These are phyloP conservation scores for Calonectria leucothoes DNA, from an alignment of 2,329 filamentous ascomycete genomes.

Conservation along the genomic window DNA sequence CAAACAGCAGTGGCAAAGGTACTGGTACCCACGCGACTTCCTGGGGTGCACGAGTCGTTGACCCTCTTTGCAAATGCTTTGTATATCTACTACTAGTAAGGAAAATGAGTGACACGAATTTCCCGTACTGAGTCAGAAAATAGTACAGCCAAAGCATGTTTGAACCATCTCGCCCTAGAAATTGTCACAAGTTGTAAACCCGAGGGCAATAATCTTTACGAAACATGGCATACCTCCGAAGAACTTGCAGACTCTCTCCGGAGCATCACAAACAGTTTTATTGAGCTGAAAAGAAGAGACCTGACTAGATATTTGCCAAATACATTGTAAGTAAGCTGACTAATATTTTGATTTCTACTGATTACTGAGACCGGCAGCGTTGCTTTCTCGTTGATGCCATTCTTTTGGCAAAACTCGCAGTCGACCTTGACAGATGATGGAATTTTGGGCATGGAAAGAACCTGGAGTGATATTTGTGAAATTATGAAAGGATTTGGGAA, in stretches of 20 bases:
- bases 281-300: not conserved
- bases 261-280: not conserved
- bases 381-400: conserved; percentile 8
- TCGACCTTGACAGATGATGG: not conserved
- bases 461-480: not conserved
- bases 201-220: not conserved
- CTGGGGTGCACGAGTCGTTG: conserved; percentile 3
- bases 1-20: conserved; percentile 2
- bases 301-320: conserved; percentile 15
- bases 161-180: not conserved
- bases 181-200: not conserved
- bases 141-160: conserved; percentile 15
- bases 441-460: not conserved
- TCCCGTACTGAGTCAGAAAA: not conserved
- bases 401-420: conserved; percentile 2
- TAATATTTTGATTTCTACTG: not conserved
- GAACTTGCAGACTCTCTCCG: conserved; percentile 7
- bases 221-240: conserved; percentile 9
- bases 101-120: no score
- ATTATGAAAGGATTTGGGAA: not conserved
- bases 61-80: conserved; percentile 6
- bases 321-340: conserved; percentile 16
- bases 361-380: not conserved
- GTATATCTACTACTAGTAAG: conserved; percentile 21
- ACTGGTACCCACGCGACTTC: not conserved